Evolutionary conservation across 2,329 filamentous ascomycete species (phyloP).

Genomic region (Elsinoe fawcettii): DNA sequence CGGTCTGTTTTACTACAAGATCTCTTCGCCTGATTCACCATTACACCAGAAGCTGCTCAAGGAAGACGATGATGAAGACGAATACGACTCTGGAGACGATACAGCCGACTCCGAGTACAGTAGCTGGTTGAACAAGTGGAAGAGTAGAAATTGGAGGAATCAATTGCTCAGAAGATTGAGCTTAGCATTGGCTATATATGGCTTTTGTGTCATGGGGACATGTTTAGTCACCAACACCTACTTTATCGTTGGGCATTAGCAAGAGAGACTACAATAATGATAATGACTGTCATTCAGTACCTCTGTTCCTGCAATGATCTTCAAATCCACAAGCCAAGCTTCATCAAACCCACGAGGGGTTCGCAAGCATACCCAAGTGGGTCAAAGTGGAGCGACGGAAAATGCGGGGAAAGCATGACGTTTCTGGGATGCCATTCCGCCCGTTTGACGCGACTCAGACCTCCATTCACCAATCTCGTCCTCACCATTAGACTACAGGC

Average conservation of each 20-base stretch:
- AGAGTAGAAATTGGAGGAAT: constrained; percentile 53
- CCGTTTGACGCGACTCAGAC: constrained; percentile 8
- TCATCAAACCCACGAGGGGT: not conserved
- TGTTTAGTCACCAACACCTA: constrained; percentile 82
- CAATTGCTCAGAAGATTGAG: constrained; percentile 62
- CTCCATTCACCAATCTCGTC: not conserved
- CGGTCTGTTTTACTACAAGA: constrained; percentile 97
- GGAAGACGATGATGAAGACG: constrained; percentile 78
- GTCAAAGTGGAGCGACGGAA: not conserved
- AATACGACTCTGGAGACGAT: constrained; percentile 43
- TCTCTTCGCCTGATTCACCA: constrained; percentile 78
- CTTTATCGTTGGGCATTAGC: constrained; percentile 58
- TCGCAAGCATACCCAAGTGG: not conserved
- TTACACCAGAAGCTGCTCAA: constrained; percentile 83
- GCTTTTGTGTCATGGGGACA: constrained; percentile 77
- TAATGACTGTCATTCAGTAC: not conserved
- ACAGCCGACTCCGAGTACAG: constrained; percentile 26
- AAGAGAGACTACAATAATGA: not conserved
- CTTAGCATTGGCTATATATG: constrained; percentile 72
- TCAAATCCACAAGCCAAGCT: not conserved
- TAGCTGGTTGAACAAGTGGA: constrained; percentile 24
- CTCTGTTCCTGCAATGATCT: not conserved
- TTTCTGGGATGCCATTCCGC: not conserved
- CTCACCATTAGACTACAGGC: not conserved
- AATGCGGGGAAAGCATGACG: constrained; percentile 10